Conservation (phyloP, 192 early-diverging fungal species). For the Rhizoclosmatium sp. region DNA sequence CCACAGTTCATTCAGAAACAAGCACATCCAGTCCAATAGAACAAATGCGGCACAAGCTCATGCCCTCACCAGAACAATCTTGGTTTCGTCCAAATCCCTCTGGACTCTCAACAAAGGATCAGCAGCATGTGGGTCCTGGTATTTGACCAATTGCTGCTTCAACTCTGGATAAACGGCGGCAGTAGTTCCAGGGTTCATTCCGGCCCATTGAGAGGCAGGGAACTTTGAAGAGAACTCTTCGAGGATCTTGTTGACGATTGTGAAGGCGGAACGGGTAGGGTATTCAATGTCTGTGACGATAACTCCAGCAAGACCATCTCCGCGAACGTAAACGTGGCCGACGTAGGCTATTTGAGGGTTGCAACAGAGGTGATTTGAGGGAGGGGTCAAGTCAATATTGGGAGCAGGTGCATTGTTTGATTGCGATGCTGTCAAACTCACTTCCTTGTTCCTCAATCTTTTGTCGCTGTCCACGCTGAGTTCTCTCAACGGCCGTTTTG, state of each 20-base stretch:
- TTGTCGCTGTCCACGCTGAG: slow-evolving; percentile 77
- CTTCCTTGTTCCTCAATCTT: slow-evolving; percentile 78
- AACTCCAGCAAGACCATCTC: slow-evolving; percentile 76
- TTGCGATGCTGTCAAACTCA: slow-evolving; percentile 40
- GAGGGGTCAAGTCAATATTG: neutral
- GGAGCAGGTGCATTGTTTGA: neutral
- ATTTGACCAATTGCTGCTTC: slow-evolving; percentile 73
- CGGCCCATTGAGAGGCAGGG: slow-evolving; percentile 54
- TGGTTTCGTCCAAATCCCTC: slow-evolving; percentile 96
- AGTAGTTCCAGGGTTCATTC: slow-evolving; percentile 50
- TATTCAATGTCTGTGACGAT: slow-evolving; percentile 89
- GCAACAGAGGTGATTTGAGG: neutral
- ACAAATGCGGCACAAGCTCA: neutral
- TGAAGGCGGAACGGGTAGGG: slow-evolving; percentile 87
- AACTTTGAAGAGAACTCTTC: slow-evolving; percentile 85
- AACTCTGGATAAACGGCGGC: slow-evolving; percentile 72
- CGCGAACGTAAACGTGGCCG: slow-evolving; percentile 79
- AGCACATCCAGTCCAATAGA: neutral
- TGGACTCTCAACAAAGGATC: slow-evolving; percentile 95
- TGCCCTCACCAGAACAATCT: slow-evolving; percentile 76
- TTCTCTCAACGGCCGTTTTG: slow-evolving; percentile 86
- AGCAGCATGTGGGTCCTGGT: slow-evolving; percentile 91
- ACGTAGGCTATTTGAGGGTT: slow-evolving; percentile 69
- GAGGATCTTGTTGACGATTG: slow-evolving; percentile 81
- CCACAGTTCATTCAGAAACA: too few relatives aligned